These are phyloP conservation scores for Volvariella surrecta DNA, from an alignment of 1,284 basidiomycete species.

Conservation along the genomic window DNA sequence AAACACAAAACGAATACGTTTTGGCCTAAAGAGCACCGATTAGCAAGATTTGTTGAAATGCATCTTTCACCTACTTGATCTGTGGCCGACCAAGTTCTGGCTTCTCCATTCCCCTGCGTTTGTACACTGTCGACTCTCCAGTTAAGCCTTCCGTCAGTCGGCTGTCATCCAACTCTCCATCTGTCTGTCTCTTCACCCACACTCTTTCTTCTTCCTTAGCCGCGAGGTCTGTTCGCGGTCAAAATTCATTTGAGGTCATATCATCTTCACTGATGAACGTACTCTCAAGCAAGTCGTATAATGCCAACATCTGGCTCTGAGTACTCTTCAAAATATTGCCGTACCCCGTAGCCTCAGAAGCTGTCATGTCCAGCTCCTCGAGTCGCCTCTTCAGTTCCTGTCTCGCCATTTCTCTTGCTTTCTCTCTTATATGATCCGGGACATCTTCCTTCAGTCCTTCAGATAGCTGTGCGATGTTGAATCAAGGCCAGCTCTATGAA, in stretches of 20 bases:
- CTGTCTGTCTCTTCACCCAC: slow-evolving; percentile 62
- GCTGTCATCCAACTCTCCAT: slow-evolving; percentile 59
- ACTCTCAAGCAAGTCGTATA: slow-evolving; percentile 56
- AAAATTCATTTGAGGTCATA: background rate
- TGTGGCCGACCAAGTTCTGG: slow-evolving; percentile 59
- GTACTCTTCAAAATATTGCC: slow-evolving; percentile 42
- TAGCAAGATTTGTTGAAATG: slow-evolving; percentile 3
- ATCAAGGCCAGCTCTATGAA: background rate
- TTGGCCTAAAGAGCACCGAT: slow-evolving; percentile 32
- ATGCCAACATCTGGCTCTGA: slow-evolving; percentile 46
- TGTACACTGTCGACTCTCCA: slow-evolving; percentile 60
- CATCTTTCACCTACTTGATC: slow-evolving; percentile 59
- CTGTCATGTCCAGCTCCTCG: slow-evolving; percentile 54
- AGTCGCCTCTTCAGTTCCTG: slow-evolving; percentile 50
- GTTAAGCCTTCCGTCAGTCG: slow-evolving; percentile 59
- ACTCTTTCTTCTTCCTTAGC: slow-evolving; percentile 61
- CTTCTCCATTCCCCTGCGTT: slow-evolving; percentile 58
- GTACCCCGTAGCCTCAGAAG: slow-evolving; percentile 47
- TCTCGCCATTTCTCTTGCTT: slow-evolving; percentile 56
- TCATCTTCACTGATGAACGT: slow-evolving; percentile 14
- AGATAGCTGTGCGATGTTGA: slow-evolving; percentile 29
- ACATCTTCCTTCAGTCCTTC: slow-evolving; percentile 48
- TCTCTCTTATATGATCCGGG: slow-evolving; percentile 50
- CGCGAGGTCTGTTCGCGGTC: slow-evolving; percentile 39
- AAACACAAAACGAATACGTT: slow-evolving; percentile 60